Percentiles rank a stretch among this genome's conserved stretches.
phyloP scores from a whole-genome alignment of 148 eudicot species.

The Cornus kousa region DNA sequence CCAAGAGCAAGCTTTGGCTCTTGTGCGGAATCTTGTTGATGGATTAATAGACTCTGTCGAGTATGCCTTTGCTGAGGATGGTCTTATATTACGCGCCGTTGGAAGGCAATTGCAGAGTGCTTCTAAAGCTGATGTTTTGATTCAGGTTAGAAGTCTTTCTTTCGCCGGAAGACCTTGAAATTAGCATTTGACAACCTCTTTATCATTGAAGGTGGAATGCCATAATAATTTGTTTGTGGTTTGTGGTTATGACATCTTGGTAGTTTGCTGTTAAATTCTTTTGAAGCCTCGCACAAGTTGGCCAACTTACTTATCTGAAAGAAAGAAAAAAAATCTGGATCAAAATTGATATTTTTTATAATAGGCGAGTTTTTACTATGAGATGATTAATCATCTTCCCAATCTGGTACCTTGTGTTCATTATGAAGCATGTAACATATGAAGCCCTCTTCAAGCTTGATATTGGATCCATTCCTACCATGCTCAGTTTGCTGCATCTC shows the following conservation, averaged over 20 bases:
- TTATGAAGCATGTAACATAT: too few species aligned
- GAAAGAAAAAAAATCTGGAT: too few species aligned
- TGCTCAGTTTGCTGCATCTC: too few species aligned
- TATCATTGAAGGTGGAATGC: neutral
- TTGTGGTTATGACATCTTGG: neutral
- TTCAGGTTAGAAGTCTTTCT: conserved; percentile 60
- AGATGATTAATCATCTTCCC: too few species aligned
- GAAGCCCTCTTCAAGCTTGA: too few species aligned
- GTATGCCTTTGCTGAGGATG: conserved; percentile 63
- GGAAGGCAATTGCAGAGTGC: conserved; percentile 59
- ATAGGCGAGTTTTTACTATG: too few species aligned
- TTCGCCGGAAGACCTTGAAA: neutral
- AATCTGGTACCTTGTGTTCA: too few species aligned
- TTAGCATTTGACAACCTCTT: conserved; percentile 6
- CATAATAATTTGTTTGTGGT: neutral
- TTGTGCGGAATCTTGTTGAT: conserved; percentile 82
- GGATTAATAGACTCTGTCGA: conserved; percentile 65
- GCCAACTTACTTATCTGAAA: too few species aligned
- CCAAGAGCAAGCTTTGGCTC: conserved; percentile 90
- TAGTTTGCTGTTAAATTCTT: too few species aligned
- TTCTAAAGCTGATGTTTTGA: conserved; percentile 57
- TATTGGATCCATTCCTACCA: too few species aligned
- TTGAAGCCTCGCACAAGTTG: too few species aligned
- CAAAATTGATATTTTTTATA: too few species aligned
- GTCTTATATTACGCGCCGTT: conserved; percentile 60